These are phyloP conservation scores for Priceomyces medius DNA, from an alignment of 805 yeast genomes.

Conservation along the genomic window DNA sequence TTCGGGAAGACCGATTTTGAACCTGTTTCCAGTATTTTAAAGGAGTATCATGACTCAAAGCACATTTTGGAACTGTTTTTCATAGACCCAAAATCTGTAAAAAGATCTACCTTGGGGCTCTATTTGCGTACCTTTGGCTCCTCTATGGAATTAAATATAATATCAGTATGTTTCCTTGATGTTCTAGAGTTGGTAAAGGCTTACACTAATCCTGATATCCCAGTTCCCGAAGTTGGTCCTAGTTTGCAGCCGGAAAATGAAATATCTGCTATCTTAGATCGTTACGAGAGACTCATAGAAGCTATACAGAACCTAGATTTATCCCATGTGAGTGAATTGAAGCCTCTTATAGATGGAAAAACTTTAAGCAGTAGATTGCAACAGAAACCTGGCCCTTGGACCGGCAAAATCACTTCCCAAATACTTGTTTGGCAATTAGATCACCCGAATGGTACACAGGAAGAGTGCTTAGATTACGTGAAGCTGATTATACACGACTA, in stretches of 20 bases:
- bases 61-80: slow-evolving; percentile 20
- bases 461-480: slow-evolving; percentile 53
- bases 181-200: slow-evolving; percentile 13
- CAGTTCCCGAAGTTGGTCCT: background rate
- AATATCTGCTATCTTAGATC: slow-evolving; percentile 3
- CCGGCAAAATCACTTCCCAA: slow-evolving; percentile 54
- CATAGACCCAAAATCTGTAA: slow-evolving; percentile 14
- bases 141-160: slow-evolving; percentile 46
- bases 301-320: slow-evolving; percentile 35
- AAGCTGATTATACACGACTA: slow-evolving; percentile 16
- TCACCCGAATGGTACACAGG: slow-evolving; percentile 54
- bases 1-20: slow-evolving; percentile 58
- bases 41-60: slow-evolving; percentile 18
- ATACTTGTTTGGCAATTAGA: slow-evolving; percentile 77
- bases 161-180: slow-evolving; percentile 37
- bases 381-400: slow-evolving; percentile 86
- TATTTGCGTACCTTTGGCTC: slow-evolving; percentile 54
- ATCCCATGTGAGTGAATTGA: slow-evolving; percentile 45
- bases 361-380: slow-evolving; percentile 50
- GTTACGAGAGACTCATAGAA: slow-evolving; percentile 33
- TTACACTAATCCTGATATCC: background rate
- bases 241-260: background rate
- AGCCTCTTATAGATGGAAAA: slow-evolving; percentile 77
- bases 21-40: slow-evolving; percentile 45
- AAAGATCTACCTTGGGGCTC: slow-evolving; percentile 61